Conservation (phyloP, 139 green algal genomes). For the Chlamydomonas eustigma region DNA sequence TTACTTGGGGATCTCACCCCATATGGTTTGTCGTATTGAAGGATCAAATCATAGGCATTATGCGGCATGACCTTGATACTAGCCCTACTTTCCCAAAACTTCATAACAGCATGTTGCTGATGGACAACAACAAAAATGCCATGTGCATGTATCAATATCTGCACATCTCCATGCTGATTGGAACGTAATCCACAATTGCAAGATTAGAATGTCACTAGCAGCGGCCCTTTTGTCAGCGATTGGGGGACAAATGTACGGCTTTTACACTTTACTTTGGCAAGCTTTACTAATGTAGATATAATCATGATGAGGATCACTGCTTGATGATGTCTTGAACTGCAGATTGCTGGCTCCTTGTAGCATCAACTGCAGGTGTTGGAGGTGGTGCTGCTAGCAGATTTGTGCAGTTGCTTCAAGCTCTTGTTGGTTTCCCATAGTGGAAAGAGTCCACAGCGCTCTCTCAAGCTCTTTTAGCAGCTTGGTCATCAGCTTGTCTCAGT, state of each 20-base stretch:
- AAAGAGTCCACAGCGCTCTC: slow-evolving; percentile 23
- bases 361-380: slow-evolving; percentile 17
- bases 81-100: too few relatives aligned
- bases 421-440: slow-evolving; percentile 18
- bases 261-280: not conserved
- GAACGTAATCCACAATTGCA: too few relatives aligned
- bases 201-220: too few relatives aligned
- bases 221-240: not conserved
- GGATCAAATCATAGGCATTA: too few relatives aligned
- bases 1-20: too few relatives aligned
- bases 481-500: slow-evolving; percentile 10
- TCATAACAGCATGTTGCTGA: too few relatives aligned
- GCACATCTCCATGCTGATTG: too few relatives aligned
- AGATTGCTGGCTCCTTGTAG: slow-evolving; percentile 15
- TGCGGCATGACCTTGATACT: too few relatives aligned
- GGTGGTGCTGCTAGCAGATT: slow-evolving; percentile 25
- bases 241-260: not conserved
- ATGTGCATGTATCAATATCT: too few relatives aligned
- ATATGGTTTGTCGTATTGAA: too few relatives aligned
- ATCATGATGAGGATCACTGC: not conserved
- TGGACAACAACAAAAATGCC: too few relatives aligned
- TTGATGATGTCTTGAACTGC: not conserved
- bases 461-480: slow-evolving; percentile 22
- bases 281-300: too few relatives aligned
- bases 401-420: slow-evolving; percentile 16